Evolutionary conservation across 106 monocot genomes (phyloP).

Genomic region (Dendrobium chrysotoxum): DNA sequence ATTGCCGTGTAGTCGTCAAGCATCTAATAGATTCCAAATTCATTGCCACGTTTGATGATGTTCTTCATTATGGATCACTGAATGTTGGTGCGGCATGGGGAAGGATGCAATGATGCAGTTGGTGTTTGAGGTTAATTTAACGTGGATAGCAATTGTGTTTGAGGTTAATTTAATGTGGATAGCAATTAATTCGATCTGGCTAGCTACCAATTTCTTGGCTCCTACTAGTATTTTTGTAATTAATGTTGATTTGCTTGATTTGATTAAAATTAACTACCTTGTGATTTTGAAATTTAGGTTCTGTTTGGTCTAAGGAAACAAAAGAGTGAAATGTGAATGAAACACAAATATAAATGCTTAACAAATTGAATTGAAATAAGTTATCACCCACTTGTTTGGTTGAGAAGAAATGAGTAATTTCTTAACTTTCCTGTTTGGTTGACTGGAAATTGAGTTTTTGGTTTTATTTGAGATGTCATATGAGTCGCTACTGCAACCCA

Average conservation of each 20-base stretch:
- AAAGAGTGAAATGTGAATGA: too few relatives aligned
- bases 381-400: too few relatives aligned
- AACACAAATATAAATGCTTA: too few relatives aligned
- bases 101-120: constrained; percentile 66
- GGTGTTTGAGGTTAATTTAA: constrained; percentile 38
- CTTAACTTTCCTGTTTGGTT: too few relatives aligned
- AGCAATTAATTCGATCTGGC: constrained; percentile 27
- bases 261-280: not conserved
- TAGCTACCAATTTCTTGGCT: constrained; percentile 64
- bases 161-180: constrained; percentile 22
- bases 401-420: too few relatives aligned
- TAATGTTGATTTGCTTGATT: constrained; percentile 26
- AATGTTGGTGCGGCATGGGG: constrained; percentile 82
- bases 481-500: too few relatives aligned
- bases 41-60: constrained; percentile 48
- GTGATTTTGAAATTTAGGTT: not conserved
- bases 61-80: constrained; percentile 77
- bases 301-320: too few relatives aligned
- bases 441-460: too few relatives aligned
- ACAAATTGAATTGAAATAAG: too few relatives aligned
- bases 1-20: constrained; percentile 45
- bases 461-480: too few relatives aligned
- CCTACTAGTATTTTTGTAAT: constrained; percentile 71
- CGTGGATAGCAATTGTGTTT: constrained; percentile 14
- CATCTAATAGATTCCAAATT: constrained; percentile 52